A percentile compares a stretch with the other conserved stretches of the same genome.
Evolutionary conservation across 352 stramenopile species (phyloP).

Genomic region (Pythium plurisporium): DNA sequence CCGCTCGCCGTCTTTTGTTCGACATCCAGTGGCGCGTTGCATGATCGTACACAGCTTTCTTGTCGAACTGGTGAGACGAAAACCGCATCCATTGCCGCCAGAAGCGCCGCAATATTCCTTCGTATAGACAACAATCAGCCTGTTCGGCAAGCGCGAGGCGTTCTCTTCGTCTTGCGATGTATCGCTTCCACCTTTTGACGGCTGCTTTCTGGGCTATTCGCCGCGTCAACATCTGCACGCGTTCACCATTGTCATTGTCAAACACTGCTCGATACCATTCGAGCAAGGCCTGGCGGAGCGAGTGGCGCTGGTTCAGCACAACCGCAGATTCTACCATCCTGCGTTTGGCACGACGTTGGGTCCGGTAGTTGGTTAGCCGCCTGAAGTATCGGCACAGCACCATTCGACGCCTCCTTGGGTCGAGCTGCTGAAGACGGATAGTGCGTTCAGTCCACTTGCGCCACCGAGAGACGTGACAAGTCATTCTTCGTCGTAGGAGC

Average conservation of each 20-base stretch:
- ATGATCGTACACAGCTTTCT: neutral
- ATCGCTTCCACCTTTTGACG: slow-evolving; percentile 12
- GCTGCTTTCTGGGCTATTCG: neutral
- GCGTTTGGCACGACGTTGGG: neutral
- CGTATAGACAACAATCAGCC: slow-evolving; percentile 12
- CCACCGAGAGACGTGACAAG: neutral
- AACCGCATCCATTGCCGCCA: slow-evolving; percentile 2
- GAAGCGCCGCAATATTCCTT: slow-evolving; percentile 10
- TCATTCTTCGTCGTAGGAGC: neutral
- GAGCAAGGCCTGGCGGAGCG: neutral
- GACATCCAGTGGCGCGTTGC: neutral
- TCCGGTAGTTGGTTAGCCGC: neutral
- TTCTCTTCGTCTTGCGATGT: neutral
- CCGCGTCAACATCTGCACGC: neutral
- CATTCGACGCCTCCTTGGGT: neutral
- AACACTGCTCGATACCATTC: slow-evolving; percentile 3
- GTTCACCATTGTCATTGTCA: neutral
- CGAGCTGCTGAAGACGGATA: neutral
- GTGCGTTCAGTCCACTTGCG: slow-evolving; percentile 1
- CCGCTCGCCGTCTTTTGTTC: neutral
- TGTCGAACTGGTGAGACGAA: neutral
- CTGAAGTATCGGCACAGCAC: neutral
- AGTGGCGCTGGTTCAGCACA: neutral
- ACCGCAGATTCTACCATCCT: neutral
- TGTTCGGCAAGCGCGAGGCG: neutral